Conservation (phyloP, 2,329 filamentous ascomycete species). For the Penicillium capsulatum region DNA sequence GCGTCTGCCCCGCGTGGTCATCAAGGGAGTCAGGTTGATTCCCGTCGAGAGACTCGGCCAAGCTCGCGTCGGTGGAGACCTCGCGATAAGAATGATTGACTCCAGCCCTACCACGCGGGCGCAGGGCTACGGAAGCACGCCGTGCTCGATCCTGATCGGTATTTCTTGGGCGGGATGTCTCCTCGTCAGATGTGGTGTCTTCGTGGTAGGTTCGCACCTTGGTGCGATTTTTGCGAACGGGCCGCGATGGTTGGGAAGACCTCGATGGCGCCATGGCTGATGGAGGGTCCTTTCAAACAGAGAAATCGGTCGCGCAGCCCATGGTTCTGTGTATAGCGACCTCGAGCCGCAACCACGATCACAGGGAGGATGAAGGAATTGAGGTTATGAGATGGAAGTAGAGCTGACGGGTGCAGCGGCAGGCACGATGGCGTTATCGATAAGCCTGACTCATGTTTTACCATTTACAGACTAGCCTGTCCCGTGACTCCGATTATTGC, state of each 20-base stretch:
- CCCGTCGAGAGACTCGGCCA: slow-evolving; percentile 14
- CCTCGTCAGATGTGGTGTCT: slow-evolving; percentile 33
- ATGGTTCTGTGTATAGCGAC: not conserved
- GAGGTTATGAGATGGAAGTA: no score
- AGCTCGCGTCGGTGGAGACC: slow-evolving; percentile 31
- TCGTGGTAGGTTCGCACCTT: slow-evolving; percentile 39
- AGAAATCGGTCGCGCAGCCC: not conserved
- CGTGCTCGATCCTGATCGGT: slow-evolving; percentile 12
- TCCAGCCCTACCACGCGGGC: slow-evolving; percentile 29
- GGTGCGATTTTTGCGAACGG: slow-evolving; percentile 35
- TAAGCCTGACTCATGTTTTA: slow-evolving; percentile 6
- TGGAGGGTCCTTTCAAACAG: no score
- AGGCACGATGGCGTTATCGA: slow-evolving; percentile 19
- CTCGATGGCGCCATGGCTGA: slow-evolving; percentile 29
- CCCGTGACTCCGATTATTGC: slow-evolving; percentile 21
- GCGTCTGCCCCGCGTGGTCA: no score
- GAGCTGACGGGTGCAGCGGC: slow-evolving; percentile 7
- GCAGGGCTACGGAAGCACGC: slow-evolving; percentile 26
- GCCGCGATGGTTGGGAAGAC: slow-evolving; percentile 35
- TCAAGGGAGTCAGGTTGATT: slow-evolving; percentile 2
- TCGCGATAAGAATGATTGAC: slow-evolving; percentile 33
- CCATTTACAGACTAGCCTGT: not conserved
- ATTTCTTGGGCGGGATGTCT: slow-evolving; percentile 8
- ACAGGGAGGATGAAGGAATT: not conserved
- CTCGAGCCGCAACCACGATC: not conserved